Evolutionary conservation across 495 filamentous ascomycete species (phyloP).

Genomic region (Emericellopsis terricola): DNA sequence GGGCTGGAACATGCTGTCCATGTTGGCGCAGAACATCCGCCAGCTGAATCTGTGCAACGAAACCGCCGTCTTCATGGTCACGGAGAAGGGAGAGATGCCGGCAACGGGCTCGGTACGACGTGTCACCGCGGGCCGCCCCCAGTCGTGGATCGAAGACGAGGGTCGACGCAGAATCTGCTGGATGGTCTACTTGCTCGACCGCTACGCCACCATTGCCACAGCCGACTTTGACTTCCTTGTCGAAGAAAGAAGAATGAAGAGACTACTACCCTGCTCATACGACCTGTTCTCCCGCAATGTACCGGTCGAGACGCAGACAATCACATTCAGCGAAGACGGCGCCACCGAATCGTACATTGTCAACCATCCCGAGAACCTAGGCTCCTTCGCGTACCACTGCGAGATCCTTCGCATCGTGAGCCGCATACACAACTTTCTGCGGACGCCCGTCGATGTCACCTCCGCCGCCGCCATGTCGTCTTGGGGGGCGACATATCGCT

Average conservation of each 20-base stretch:
- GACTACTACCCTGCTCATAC: conserved; percentile 69
- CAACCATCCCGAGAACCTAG: conserved; percentile 63
- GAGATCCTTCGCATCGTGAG: conserved; percentile 76
- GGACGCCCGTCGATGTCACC: conserved; percentile 73
- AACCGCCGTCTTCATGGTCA: conserved; percentile 52
- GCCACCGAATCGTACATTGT: conserved; percentile 37
- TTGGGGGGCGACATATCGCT: conserved; percentile 74
- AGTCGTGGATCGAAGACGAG: conserved; percentile 78
- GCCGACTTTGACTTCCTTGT: conserved; percentile 73
- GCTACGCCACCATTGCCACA: conserved; percentile 75
- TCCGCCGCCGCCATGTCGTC: conserved; percentile 65
- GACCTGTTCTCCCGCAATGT: conserved; percentile 68
- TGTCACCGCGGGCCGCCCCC: conserved; percentile 56
- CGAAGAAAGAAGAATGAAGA: conserved; percentile 73
- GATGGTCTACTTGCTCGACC: conserved; percentile 81
- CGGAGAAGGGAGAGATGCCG: conserved; percentile 56
- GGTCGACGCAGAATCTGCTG: conserved; percentile 68
- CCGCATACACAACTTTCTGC: conserved; percentile 69
- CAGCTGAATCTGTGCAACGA: conserved; percentile 72
- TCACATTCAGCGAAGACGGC: conserved; percentile 24
- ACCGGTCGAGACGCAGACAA: conserved; percentile 62
- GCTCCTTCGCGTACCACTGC: conserved; percentile 70
- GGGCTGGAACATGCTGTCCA: conserved; percentile 72
- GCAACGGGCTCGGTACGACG: conserved; percentile 67
- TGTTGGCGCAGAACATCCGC: conserved; percentile 75